Conservation (phyloP, 139 green algal species). For the Microglena sp. region DNA sequence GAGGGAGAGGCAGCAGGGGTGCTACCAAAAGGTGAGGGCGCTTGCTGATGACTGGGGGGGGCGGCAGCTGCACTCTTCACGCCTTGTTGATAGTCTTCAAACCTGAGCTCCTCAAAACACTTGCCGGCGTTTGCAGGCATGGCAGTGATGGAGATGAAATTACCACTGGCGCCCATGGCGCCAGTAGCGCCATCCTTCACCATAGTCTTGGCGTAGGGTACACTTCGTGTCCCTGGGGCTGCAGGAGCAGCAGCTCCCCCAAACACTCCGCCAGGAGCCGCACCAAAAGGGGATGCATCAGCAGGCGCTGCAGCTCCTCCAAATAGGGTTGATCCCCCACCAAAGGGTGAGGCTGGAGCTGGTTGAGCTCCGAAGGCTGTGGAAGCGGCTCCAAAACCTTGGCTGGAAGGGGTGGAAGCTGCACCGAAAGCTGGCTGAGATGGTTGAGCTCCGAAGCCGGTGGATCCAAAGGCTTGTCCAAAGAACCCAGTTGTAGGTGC, state of each 20-base stretch:
- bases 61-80: slow-evolving; percentile 19
- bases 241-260: too few relatives aligned
- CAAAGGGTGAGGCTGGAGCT: slow-evolving; percentile 9
- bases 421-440: not conserved
- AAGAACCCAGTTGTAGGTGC: not conserved
- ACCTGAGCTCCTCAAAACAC: slow-evolving; percentile 73
- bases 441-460: too few relatives aligned
- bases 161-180: slow-evolving; percentile 18
- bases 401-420: too few relatives aligned
- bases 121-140: slow-evolving; percentile 72
- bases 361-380: slow-evolving; percentile 9
- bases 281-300: too few relatives aligned
- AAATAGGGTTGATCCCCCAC: slow-evolving; percentile 8
- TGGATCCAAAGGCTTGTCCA: not conserved
- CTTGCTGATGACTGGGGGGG: not conserved
- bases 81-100: slow-evolving; percentile 78
- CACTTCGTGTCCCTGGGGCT: slow-evolving; percentile 27
- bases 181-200: slow-evolving; percentile 39
- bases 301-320: not conserved
- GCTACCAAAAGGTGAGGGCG: too few relatives aligned
- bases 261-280: slow-evolving; percentile 8
- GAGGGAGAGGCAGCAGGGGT: too few relatives aligned
- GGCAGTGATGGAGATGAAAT: slow-evolving; percentile 60
- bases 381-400: slow-evolving; percentile 4
- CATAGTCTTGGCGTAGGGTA: slow-evolving; percentile 48